Evolutionary conservation across 192 early-diverging fungal species (phyloP).

Genomic region (Irineochytrium annulatum): DNA sequence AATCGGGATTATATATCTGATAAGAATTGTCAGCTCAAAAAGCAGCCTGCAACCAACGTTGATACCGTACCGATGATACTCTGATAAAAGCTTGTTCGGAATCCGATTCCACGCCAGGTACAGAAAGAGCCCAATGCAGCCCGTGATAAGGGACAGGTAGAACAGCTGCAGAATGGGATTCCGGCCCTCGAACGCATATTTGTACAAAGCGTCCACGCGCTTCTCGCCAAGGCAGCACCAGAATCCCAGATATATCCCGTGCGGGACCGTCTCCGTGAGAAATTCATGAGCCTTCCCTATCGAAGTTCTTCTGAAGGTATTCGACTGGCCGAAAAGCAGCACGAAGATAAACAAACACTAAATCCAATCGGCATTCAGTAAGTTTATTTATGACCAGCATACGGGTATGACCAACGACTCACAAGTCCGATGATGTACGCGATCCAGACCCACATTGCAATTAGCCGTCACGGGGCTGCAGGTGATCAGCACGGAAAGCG

Average conservation of each 20-base stretch:
- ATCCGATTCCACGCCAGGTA: slow-evolving; percentile 27
- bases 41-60: not conserved
- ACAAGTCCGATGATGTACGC: too few relatives aligned
- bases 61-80: slow-evolving; percentile 28
- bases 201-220: not conserved
- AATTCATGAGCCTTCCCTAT: slow-evolving; percentile 18
- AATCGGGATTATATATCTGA: slow-evolving; percentile 23
- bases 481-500: too few relatives aligned
- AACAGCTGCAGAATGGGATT: slow-evolving; percentile 43
- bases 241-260: slow-evolving; percentile 12
- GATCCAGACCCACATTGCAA: too few relatives aligned
- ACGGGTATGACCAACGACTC: too few relatives aligned
- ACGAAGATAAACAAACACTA: slow-evolving; percentile 25
- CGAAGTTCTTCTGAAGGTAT: slow-evolving; percentile 26
- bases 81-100: slow-evolving; percentile 22
- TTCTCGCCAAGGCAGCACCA: not conserved
- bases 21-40: not conserved
- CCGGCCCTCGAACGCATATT: slow-evolving; percentile 9
- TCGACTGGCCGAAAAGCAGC: slow-evolving; percentile 27
- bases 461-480: too few relatives aligned
- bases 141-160: slow-evolving; percentile 34
- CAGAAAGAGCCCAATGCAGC: slow-evolving; percentile 28
- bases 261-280: slow-evolving; percentile 27
- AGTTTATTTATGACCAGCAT: too few relatives aligned
- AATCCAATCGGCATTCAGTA: too few relatives aligned